Percentiles rank a stretch among this genome's conserved stretches.
phyloP scores from a whole-genome alignment of 2,329 filamentous ascomycete genomes.

The Alternaria gaisen region DNA sequence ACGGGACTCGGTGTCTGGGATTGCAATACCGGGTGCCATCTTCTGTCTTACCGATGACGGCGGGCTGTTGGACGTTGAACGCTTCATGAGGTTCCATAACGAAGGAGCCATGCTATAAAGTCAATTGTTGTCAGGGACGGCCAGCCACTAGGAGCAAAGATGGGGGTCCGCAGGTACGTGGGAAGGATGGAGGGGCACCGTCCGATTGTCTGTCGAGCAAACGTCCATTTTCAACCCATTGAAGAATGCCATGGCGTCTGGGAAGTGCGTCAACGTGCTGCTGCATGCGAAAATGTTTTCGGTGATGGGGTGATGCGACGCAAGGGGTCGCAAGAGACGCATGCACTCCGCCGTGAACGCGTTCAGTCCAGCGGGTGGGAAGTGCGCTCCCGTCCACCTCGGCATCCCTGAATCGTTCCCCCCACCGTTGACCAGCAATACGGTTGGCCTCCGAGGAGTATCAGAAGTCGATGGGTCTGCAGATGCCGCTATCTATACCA shows the following conservation, averaged over 20 bases:
- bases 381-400: constrained; percentile 19
- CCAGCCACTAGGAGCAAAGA: constrained; percentile 36
- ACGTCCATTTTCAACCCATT: constrained; percentile 39
- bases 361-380: constrained; percentile 25
- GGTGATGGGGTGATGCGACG: constrained; percentile 37
- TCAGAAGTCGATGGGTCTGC: constrained; percentile 4
- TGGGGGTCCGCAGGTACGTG: constrained; percentile 34
- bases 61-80: constrained; percentile 35
- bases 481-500: neutral
- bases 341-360: constrained; percentile 16
- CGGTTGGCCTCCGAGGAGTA: neutral
- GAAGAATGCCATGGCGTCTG: constrained; percentile 17
- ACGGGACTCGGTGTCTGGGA: constrained; percentile 33
- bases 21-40: constrained; percentile 45
- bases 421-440: constrained; percentile 32
- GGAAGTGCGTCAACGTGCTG: constrained; percentile 14
- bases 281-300: constrained; percentile 26
- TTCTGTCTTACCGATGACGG: constrained; percentile 42
- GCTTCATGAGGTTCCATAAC: constrained; percentile 49
- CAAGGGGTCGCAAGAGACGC: constrained; percentile 24
- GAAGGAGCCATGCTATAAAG: constrained; percentile 45
- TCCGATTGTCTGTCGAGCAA: constrained; percentile 30
- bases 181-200: constrained; percentile 26
- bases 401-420: constrained; percentile 22
- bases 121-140: constrained; percentile 10